A percentile compares a stretch with the other conserved stretches of the same genome.
Conservation (phyloP, 2,329 filamentous ascomycete species). For the Penicillium palitans region DNA sequence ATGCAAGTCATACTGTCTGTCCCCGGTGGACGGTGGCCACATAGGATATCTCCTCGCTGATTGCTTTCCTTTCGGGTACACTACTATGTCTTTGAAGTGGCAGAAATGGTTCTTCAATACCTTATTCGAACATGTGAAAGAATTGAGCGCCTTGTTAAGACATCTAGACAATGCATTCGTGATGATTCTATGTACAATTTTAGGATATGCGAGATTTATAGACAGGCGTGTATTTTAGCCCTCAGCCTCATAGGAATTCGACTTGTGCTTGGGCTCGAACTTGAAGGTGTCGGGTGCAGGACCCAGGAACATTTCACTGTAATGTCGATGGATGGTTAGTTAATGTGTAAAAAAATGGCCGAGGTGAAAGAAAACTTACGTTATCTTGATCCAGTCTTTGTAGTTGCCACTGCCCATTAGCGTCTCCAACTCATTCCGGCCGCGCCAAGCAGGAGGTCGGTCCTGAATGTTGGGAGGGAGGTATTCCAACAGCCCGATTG, state of each 20-base stretch:
- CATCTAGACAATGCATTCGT: constrained; percentile 1
- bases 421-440: constrained; percentile 90
- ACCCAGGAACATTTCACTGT: constrained; percentile 94
- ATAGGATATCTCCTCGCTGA: no score
- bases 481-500: constrained; percentile 81
- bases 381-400: constrained; percentile 98
- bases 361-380: constrained; percentile 56
- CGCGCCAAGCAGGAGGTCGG: constrained; percentile 77
- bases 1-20: background rate
- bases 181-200: constrained; percentile 12
- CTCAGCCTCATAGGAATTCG: constrained; percentile 79
- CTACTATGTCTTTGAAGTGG: background rate
- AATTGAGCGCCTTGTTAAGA: background rate
- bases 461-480: constrained; percentile 88
- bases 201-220: background rate
- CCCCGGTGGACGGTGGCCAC: background rate
- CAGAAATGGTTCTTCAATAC: background rate
- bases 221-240: constrained; percentile 33
- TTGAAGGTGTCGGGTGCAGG: constrained; percentile 86
- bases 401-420: constrained; percentile 87
- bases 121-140: background rate
- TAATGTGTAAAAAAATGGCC: background rate
- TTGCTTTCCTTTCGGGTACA: background rate
- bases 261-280: constrained; percentile 98
- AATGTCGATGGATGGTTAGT: constrained; percentile 9